A percentile compares a stretch with the other conserved stretches of the same genome.
phyloP scores from a whole-genome alignment of 2,329 filamentous ascomycete species.

The Helminthosporium solani region DNA sequence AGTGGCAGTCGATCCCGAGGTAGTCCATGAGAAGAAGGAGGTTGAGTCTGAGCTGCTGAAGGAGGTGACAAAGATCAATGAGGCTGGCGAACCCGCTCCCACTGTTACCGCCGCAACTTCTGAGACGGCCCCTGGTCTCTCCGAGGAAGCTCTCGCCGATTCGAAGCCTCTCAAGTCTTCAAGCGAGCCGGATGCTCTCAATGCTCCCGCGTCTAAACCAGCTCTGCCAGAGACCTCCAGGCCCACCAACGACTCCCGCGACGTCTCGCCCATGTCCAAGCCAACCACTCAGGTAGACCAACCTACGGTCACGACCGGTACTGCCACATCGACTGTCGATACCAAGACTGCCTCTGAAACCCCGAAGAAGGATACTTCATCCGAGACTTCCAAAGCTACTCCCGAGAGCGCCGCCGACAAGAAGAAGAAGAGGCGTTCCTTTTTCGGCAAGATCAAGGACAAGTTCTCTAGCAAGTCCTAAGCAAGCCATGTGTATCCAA shows the following conservation, averaged over 20 bases:
- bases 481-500: slow-evolving; percentile 3
- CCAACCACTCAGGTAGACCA: slow-evolving; percentile 41
- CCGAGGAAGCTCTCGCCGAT: slow-evolving; percentile 31
- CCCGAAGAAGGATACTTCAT: slow-evolving; percentile 33
- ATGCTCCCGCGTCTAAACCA: slow-evolving; percentile 39
- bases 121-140: slow-evolving; percentile 41
- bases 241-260: slow-evolving; percentile 38
- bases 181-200: slow-evolving; percentile 36
- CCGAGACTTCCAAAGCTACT: slow-evolving; percentile 39
- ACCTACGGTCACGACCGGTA: slow-evolving; percentile 45
- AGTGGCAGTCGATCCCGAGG: slow-evolving; percentile 63
- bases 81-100: slow-evolving; percentile 46
- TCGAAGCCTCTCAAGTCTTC: slow-evolving; percentile 33
- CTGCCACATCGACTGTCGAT: slow-evolving; percentile 35
- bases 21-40: slow-evolving; percentile 67
- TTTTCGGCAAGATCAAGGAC: slow-evolving; percentile 53
- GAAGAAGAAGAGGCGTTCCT: slow-evolving; percentile 51
- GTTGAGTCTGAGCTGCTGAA: slow-evolving; percentile 72
- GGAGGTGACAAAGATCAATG: slow-evolving; percentile 52
- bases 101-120: slow-evolving; percentile 41
- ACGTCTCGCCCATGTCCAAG: slow-evolving; percentile 46
- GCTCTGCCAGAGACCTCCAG: slow-evolving; percentile 24
- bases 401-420: slow-evolving; percentile 44
- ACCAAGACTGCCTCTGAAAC: slow-evolving; percentile 19
- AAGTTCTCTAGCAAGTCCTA: slow-evolving; percentile 43